Base-by-base conservation (phyloP, 1,284 basidiomycete species). In the Trametes pubescens region DNA sequence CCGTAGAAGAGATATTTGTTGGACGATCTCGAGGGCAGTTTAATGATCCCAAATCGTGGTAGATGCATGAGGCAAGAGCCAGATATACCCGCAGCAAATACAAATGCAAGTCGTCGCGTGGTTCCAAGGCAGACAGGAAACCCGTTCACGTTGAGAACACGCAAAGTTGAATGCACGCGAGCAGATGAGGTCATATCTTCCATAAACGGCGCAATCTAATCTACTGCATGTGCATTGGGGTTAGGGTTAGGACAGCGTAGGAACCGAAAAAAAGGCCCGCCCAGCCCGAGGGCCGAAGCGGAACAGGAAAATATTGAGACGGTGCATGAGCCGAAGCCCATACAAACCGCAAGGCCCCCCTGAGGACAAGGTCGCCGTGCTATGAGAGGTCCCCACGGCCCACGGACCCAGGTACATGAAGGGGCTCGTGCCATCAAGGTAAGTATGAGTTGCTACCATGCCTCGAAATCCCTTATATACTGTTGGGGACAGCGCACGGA, bases 291-390 rank as follows among this genome's bases (percentile, higher is more conserved):
- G 84, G 84, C 83, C 81, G 74, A 79, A 82, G 80, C 79, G 78
- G 82, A 81, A 85, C 85, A 79, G 86, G 85, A 79, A 88, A 88
- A 88, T 88, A 88, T 88, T 87, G 70, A 78, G 86, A 88, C 84
- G 80, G 80, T 87, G 84, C 85, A 87, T 84, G 81, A 82, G 78
- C 84, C 85, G 78, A 83, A 85, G 82, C 83, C 76, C 84, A 86
- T 84, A 86, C 86, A 87, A 86, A 77, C 83, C 81, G 75, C 77
- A 76, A 76, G 76, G 66, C 59, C 71, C 74, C 75, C 71, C 72
- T 77, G 76, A 47, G 86, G 85, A 87, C 85, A 86, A 72, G 85
- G 86, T 87, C 86, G 86, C 86, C 86, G 86, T 88, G 86, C 86
- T 86, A 87, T 87, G 85, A 80, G 81, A 81, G 76, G 71, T 70